Conservation (phyloP, 2,329 filamentous ascomycete species). For the Pseudogymnoascus sp. region DNA sequence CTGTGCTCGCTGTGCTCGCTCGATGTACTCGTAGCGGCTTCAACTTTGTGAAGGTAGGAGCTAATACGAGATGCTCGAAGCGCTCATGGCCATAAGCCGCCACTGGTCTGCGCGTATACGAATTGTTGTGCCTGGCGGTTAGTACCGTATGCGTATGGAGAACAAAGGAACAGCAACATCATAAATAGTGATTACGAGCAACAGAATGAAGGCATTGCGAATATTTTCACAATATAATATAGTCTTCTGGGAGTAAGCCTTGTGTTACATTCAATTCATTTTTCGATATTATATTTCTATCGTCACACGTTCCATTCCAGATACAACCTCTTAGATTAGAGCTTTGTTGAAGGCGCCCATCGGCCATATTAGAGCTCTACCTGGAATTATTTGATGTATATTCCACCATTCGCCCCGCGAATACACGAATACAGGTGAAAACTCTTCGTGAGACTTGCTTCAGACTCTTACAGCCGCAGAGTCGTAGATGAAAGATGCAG, state of each 20-base stretch:
- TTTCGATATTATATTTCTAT: neutral
- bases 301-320: neutral
- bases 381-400: neutral
- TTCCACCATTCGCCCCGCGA: neutral
- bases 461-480: neutral
- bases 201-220: neutral
- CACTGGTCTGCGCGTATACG: constrained; percentile 1
- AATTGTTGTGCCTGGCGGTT: constrained; percentile 5
- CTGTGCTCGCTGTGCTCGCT: neutral
- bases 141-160: neutral
- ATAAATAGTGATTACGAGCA: neutral
- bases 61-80: neutral
- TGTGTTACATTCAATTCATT: neutral
- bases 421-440: neutral
- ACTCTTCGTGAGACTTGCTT: neutral
- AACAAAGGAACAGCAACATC: neutral
- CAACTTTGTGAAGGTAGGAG: neutral
- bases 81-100: neutral
- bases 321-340: neutral
- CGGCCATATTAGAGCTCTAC: neutral
- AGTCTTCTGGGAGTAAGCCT: neutral
- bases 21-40: neutral
- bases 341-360: neutral
- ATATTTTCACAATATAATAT: neutral
- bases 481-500: neutral